Evolutionary conservation across 2,329 filamentous ascomycete genomes (phyloP).

Genomic region (Claviceps capensis): DNA sequence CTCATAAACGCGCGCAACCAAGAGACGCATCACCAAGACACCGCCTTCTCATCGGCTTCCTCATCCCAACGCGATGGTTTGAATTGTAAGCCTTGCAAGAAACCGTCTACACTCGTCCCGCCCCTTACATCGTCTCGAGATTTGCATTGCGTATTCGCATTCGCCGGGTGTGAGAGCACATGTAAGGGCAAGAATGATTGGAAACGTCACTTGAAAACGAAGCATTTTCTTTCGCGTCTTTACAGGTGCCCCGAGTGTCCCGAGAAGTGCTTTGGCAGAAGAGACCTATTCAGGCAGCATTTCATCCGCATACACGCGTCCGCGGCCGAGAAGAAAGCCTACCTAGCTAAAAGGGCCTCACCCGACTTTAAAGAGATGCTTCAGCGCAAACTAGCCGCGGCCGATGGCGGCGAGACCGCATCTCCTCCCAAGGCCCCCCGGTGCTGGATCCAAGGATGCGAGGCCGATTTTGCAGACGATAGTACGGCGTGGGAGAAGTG

Average conservation of each 20-base stretch:
- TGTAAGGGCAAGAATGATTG: conserved; percentile 87
- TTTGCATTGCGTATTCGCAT: conserved; percentile 54
- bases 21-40: neutral
- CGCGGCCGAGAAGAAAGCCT: conserved; percentile 20
- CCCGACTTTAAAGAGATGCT: conserved; percentile 40
- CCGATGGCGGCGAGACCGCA: neutral
- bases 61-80: neutral
- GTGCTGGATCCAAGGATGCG: conserved; percentile 52
- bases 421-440: conserved; percentile 43
- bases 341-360: conserved; percentile 20
- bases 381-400: neutral
- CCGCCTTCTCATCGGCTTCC: neutral
- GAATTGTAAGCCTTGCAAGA: conserved; percentile 1
- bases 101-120: conserved; percentile 17
- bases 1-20: no score
- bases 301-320: conserved; percentile 67
- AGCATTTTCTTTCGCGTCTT: conserved; percentile 62
- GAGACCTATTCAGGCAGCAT: conserved; percentile 84
- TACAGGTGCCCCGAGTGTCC: conserved; percentile 61
- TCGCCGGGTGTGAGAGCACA: conserved; percentile 58
- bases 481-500: conserved; percentile 59
- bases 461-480: conserved; percentile 41
- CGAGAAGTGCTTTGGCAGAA: conserved; percentile 64
- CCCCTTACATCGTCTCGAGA: neutral
- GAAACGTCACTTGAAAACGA: conserved; percentile 75